phyloP scores from a whole-genome alignment of 805 yeast species.

The Candida golubevii region DNA sequence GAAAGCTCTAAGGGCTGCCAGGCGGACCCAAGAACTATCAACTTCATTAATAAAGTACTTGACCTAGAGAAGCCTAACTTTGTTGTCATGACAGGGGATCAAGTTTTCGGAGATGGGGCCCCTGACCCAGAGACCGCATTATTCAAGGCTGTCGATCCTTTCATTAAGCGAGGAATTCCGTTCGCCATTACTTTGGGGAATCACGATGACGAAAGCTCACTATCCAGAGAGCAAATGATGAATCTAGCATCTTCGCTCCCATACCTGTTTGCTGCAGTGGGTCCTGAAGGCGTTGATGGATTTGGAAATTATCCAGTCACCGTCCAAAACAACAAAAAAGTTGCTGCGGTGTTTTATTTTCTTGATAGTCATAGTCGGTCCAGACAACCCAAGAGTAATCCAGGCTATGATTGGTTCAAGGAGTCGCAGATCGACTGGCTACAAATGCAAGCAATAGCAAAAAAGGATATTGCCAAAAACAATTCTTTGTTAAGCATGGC shows the following conservation, averaged over 20 bases:
- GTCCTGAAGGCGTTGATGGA: slow-evolving; percentile 71
- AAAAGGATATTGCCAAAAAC: slow-evolving; percentile 20
- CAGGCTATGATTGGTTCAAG: slow-evolving; percentile 86
- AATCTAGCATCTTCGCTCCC: slow-evolving; percentile 56
- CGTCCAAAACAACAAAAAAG: slow-evolving; percentile 40
- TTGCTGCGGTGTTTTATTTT: slow-evolving; percentile 62
- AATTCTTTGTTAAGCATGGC: slow-evolving; percentile 67
- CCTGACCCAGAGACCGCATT: slow-evolving; percentile 82
- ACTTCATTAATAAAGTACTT: slow-evolving; percentile 58
- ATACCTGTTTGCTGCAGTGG: slow-evolving; percentile 54
- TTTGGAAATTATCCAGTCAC: slow-evolving; percentile 69
- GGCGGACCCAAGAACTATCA: slow-evolving; percentile 72
- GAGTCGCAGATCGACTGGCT: slow-evolving; percentile 62
- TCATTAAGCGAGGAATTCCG: slow-evolving; percentile 66
- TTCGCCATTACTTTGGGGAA: slow-evolving; percentile 87
- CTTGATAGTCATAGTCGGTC: slow-evolving; percentile 83
- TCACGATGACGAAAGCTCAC: slow-evolving; percentile 86
- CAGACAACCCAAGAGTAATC: slow-evolving; percentile 55
- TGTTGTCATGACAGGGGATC: slow-evolving; percentile 89
- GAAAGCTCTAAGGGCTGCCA: slow-evolving; percentile 48
- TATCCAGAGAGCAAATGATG: slow-evolving; percentile 60
- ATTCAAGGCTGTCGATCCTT: slow-evolving; percentile 71
- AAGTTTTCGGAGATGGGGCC: slow-evolving; percentile 72
- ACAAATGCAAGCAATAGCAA: slow-evolving; percentile 22
- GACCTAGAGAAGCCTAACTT: slow-evolving; percentile 79